Evolutionary conservation across 2,329 filamentous ascomycete genomes (phyloP).

Genomic region (Emmonsia crescens): DNA sequence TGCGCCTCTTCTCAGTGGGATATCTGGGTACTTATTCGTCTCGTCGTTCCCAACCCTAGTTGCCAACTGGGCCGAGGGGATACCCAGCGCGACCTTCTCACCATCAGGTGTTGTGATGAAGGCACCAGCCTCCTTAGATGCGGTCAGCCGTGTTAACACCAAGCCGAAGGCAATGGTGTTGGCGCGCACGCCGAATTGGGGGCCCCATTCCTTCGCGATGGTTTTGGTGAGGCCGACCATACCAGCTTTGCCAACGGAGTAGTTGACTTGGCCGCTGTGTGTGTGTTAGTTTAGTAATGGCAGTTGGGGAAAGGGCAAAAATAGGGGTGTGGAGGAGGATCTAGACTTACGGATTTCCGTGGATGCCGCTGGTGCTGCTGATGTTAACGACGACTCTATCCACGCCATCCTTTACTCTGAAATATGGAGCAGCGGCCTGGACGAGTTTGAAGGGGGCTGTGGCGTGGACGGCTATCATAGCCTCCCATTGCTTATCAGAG

Average conservation of each 20-base stretch:
- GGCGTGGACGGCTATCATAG: constrained; percentile 70
- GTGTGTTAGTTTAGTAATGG: not conserved
- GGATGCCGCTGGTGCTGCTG: constrained; percentile 66
- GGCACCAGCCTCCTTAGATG: constrained; percentile 71
- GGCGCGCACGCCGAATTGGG: constrained; percentile 65
- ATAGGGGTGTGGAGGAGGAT: not conserved
- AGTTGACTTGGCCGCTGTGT: constrained; percentile 67
- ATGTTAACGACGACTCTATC: constrained; percentile 74
- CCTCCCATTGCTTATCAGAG: constrained; percentile 76
- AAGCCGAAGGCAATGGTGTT: constrained; percentile 80
- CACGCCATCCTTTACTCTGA: constrained; percentile 74
- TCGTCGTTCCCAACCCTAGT: constrained; percentile 16
- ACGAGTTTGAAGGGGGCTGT: constrained; percentile 79
- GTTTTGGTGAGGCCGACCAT: constrained; percentile 76
- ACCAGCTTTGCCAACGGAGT: constrained; percentile 74
- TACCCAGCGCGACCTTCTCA: constrained; percentile 62
- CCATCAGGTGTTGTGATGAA: constrained; percentile 69
- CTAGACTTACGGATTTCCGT: constrained; percentile 58
- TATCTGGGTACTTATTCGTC: constrained; percentile 49
- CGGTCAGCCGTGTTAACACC: constrained; percentile 69
- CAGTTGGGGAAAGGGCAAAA: not conserved
- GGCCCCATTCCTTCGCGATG: constrained; percentile 87
- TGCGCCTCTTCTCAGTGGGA: constrained; percentile 66
- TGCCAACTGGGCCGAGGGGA: constrained; percentile 50
- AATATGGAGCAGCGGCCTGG: constrained; percentile 70